phyloP scores from a whole-genome alignment of 164 flowering plant species.

The Magnolia officinalis region DNA sequence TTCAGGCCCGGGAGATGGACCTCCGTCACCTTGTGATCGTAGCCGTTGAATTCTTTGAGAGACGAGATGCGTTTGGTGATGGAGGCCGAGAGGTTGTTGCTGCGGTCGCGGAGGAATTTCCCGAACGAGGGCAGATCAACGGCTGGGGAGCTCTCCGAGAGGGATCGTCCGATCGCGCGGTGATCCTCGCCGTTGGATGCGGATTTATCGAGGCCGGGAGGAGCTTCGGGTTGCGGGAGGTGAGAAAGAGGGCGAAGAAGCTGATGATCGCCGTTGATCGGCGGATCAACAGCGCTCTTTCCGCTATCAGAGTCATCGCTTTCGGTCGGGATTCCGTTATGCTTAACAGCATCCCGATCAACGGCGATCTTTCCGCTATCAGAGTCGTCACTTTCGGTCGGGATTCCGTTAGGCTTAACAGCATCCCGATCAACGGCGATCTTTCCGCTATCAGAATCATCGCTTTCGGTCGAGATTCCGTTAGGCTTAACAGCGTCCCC shows the following conservation, averaged over 20 bases:
- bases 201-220: constrained; percentile 26
- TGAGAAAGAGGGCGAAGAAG: constrained; percentile 31
- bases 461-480: neutral
- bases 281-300: neutral
- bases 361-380: neutral
- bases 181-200: constrained; percentile 11
- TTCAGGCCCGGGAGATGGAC: constrained; percentile 61
- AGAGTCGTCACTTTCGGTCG: too few relatives aligned
- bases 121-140: constrained; percentile 49
- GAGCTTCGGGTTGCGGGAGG: constrained; percentile 55
- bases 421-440: too few relatives aligned
- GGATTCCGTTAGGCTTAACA: neutral
- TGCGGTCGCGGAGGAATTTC: constrained; percentile 52
- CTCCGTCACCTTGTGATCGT: constrained; percentile 42
- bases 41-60: constrained; percentile 23
- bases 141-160: constrained; percentile 3
- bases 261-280: constrained; percentile 1
- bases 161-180: constrained; percentile 19
- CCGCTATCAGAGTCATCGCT: neutral
- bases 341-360: neutral
- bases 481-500: neutral
- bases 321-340: neutral
- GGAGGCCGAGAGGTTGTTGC: constrained; percentile 59
- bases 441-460: neutral
- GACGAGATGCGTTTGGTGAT: constrained; percentile 46